Evolutionary conservation across 257 asterid genomes (phyloP).

Genomic region (Nemophila menziesii): DNA sequence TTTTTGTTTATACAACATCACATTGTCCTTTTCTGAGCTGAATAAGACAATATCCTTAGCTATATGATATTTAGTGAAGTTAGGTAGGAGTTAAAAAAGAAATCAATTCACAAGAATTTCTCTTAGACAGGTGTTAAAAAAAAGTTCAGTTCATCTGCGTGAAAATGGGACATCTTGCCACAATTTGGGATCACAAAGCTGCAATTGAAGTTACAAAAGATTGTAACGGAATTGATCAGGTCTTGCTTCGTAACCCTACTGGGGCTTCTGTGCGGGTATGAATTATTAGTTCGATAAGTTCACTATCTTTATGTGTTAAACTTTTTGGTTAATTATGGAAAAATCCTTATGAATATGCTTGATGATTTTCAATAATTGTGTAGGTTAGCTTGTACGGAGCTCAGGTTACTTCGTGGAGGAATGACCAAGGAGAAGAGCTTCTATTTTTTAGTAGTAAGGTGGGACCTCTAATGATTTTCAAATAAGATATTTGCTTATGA

Average conservation of each 20-base stretch:
- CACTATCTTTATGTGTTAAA: slow-evolving; percentile 2
- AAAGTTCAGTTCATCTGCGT: slow-evolving; percentile 14
- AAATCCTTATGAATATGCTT: not conserved
- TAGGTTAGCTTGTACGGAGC: slow-evolving; percentile 93
- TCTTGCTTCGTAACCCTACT: slow-evolving; percentile 60
- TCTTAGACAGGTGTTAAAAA: slow-evolving; percentile 14
- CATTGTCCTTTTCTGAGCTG: slow-evolving; percentile 15
- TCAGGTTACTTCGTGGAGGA: slow-evolving; percentile 88
- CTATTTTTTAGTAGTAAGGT: slow-evolving; percentile 90
- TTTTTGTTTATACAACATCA: slow-evolving; percentile 11
- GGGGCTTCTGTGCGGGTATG: slow-evolving; percentile 87
- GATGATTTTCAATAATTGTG: slow-evolving; percentile 1
- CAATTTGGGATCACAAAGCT: slow-evolving; percentile 64
- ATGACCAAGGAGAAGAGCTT: slow-evolving; percentile 82
- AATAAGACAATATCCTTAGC: slow-evolving; percentile 14
- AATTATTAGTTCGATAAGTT: slow-evolving; percentile 6
- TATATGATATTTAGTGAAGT: slow-evolving; percentile 32
- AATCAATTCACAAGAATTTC: slow-evolving; percentile 22
- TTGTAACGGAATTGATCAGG: slow-evolving; percentile 84
- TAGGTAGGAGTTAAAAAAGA: slow-evolving; percentile 23
- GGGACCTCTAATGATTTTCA: slow-evolving; percentile 2
- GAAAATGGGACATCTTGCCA: slow-evolving; percentile 76
- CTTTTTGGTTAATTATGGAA: slow-evolving; percentile 2
- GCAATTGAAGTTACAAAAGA: slow-evolving; percentile 65
- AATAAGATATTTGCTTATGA: not conserved